Percentiles rank a stretch among this genome's conserved stretches.
Evolutionary conservation across 768 basidiomycete species (phyloP).

Genomic region (Mycena olivaceomarginata): DNA sequence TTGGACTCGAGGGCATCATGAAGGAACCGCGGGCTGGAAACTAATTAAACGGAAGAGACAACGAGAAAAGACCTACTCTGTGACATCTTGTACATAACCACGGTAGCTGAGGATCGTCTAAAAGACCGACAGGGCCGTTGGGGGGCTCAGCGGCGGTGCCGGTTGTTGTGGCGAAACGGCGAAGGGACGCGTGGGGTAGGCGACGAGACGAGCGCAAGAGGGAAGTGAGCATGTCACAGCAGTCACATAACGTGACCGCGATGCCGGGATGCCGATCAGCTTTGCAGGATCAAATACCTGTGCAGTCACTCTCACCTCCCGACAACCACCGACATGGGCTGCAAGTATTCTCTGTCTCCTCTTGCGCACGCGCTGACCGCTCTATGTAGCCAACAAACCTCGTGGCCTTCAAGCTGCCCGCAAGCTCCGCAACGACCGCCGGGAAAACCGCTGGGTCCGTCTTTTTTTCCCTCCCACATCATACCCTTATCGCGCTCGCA

Average conservation of each 20-base stretch:
- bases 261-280: neutral
- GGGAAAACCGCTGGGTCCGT: slow-evolving; percentile 97
- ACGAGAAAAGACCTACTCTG: slow-evolving; percentile 55
- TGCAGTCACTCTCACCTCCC: neutral
- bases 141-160: slow-evolving; percentile 9
- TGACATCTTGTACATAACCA: slow-evolving; percentile 70
- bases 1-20: slow-evolving; percentile 57
- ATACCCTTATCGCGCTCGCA: slow-evolving; percentile 54
- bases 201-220: slow-evolving; percentile 6
- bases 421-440: slow-evolving; percentile 95
- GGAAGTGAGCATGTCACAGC: neutral
- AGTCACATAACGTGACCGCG: slow-evolving; percentile 1
- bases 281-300: neutral
- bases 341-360: slow-evolving; percentile 69
- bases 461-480: slow-evolving; percentile 22
- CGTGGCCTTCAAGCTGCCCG: slow-evolving; percentile 99
- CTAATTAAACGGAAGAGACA: slow-evolving; percentile 14
- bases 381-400: slow-evolving; percentile 92
- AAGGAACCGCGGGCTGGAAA: slow-evolving; percentile 64
- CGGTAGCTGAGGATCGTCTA: slow-evolving; percentile 66
- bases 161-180: slow-evolving; percentile 7
- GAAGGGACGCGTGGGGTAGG: neutral
- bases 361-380: slow-evolving; percentile 37
- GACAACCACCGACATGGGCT: slow-evolving; percentile 80
- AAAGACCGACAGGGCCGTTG: slow-evolving; percentile 47